phyloP scores from a whole-genome alignment of 2,329 filamentous ascomycete species.

The Sclerotinia trifoliorum region DNA sequence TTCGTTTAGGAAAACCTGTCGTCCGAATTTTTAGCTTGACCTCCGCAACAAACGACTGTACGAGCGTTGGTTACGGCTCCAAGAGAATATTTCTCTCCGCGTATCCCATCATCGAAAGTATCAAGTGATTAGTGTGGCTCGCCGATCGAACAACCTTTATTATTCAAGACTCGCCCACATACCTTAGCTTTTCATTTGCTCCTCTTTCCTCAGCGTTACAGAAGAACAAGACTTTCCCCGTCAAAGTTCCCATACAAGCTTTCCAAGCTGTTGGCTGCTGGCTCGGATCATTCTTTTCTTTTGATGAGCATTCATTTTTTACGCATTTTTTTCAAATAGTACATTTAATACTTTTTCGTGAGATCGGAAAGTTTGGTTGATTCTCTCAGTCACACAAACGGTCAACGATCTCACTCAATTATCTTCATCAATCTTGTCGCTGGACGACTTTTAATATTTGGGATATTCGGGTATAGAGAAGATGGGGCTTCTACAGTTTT shows the following conservation, averaged over 20 bases:
- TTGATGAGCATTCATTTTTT: slow-evolving; percentile 37
- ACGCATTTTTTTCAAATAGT: slow-evolving; percentile 28
- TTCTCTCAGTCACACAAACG: neutral
- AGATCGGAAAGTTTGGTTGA: neutral
- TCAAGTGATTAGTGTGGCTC: slow-evolving; percentile 1
- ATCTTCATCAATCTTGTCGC: slow-evolving; percentile 46
- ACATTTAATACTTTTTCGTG: slow-evolving; percentile 34
- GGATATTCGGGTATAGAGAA: slow-evolving; percentile 28
- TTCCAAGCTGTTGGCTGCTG: slow-evolving; percentile 46
- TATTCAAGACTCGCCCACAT: slow-evolving; percentile 36
- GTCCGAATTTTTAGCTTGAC: slow-evolving; percentile 28
- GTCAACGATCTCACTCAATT: neutral
- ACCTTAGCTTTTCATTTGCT: slow-evolving; percentile 40
- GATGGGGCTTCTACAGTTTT: slow-evolving; percentile 33
- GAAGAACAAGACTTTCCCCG: slow-evolving; percentile 45
- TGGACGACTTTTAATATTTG: slow-evolving; percentile 52
- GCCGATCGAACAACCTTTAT: slow-evolving; percentile 25
- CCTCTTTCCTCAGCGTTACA: slow-evolving; percentile 44
- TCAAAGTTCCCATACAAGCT: slow-evolving; percentile 40
- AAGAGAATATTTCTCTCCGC: neutral
- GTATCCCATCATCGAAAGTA: slow-evolving; percentile 8
- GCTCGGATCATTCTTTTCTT: slow-evolving; percentile 56
- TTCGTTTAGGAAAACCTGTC: slow-evolving; percentile 35
- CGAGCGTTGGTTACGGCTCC: slow-evolving; percentile 27
- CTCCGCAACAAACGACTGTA: slow-evolving; percentile 32